These are phyloP conservation scores for Collariella sp. DNA, from an alignment of 495 filamentous ascomycete genomes.

Conservation along the genomic window DNA sequence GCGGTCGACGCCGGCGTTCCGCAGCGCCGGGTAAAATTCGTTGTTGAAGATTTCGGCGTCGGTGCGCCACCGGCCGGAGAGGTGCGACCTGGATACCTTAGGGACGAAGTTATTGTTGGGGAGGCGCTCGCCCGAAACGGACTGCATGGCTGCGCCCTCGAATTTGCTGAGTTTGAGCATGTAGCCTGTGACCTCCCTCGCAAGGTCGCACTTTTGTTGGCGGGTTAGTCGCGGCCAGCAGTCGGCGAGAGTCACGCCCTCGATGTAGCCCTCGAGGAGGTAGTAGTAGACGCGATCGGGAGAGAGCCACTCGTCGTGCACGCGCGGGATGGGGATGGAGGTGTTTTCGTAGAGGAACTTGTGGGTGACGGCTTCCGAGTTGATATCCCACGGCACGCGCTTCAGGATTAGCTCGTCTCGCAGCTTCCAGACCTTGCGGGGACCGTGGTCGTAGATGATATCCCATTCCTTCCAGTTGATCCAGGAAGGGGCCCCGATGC, in stretches of 20 bases:
- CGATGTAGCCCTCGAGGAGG: not conserved
- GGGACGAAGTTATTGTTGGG: slow-evolving; percentile 5
- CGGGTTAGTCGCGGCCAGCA: not conserved
- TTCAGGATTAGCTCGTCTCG: not conserved
- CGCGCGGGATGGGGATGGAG: not conserved
- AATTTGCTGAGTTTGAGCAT: not conserved
- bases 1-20: not conserved
- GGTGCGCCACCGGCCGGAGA: not conserved
- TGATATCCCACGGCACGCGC: not conserved
- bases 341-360: not conserved
- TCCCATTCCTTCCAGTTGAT: no score
- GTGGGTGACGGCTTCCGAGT: not conserved
- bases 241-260: not conserved
- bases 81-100: not conserved
- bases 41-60: not conserved
- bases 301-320: slow-evolving; percentile 5
- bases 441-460: not conserved
- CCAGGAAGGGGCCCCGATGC: no score
- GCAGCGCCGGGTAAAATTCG: not conserved
- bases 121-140: not conserved
- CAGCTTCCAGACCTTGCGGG: not conserved
- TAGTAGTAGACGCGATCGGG: not conserved
- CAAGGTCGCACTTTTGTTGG: not conserved
- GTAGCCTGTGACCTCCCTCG: not conserved
- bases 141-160: not conserved